Percentiles rank a stretch among this genome's conserved stretches.
phyloP scores from a whole-genome alignment of 148 eudicot genomes.

The Beta vulgaris region DNA sequence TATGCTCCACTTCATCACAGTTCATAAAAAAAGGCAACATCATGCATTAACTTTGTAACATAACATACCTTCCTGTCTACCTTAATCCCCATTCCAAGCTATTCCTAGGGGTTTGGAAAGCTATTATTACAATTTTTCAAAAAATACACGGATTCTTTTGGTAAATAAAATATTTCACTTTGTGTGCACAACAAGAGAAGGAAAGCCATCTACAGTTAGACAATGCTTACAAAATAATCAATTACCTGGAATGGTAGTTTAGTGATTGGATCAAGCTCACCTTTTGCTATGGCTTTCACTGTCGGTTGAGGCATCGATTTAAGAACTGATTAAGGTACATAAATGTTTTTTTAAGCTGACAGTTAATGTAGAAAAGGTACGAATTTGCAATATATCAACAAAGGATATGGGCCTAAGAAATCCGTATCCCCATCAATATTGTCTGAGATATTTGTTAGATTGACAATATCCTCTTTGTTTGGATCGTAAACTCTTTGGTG shows the following conservation, averaged over 20 bases:
- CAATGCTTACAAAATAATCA: background rate
- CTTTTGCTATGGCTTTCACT: conserved; percentile 78
- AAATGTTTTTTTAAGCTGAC: background rate
- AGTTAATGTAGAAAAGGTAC: background rate
- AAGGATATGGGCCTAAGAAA: conserved; percentile 99
- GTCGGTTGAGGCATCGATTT: conserved; percentile 63
- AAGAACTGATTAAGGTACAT: conserved; percentile 54
- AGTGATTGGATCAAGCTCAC: conserved; percentile 83
- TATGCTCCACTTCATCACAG: background rate
- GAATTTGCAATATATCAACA: conserved; percentile 22
- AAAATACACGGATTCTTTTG: background rate
- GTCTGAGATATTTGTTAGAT: conserved; percentile 50
- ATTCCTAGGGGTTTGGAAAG: background rate
- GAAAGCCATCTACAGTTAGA: background rate
- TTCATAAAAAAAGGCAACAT: background rate
- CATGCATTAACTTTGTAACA: background rate
- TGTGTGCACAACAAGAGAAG: conserved; percentile 2
- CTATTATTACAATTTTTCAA: background rate
- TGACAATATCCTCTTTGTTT: conserved; percentile 59
- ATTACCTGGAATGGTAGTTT: conserved; percentile 80
- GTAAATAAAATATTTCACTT: background rate
- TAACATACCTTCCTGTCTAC: background rate
- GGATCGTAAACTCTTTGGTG: conserved; percentile 96
- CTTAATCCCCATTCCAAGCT: background rate
- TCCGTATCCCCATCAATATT: conserved; percentile 49